phyloP scores from a whole-genome alignment of 2,329 filamentous ascomycete species.

The Alternaria angustiovoidea region DNA sequence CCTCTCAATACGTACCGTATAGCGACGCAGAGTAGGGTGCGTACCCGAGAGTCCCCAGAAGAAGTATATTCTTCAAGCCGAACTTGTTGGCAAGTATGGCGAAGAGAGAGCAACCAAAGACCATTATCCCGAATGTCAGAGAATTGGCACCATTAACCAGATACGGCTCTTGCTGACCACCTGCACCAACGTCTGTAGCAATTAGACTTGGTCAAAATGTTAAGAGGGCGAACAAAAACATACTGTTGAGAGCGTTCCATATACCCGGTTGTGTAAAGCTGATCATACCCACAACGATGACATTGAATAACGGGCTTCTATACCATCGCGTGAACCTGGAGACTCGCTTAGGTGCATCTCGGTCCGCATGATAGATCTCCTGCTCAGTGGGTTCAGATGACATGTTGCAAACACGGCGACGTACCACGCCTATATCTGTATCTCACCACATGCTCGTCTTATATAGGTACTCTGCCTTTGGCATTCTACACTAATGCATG shows the following conservation, averaged over 20 bases:
- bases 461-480: not conserved
- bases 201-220: not conserved
- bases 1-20: constrained; percentile 3
- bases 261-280: constrained; percentile 59
- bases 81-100: constrained; percentile 38
- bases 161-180: constrained; percentile 44
- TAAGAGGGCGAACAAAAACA: not conserved
- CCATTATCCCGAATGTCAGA: constrained; percentile 58
- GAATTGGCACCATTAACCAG: constrained; percentile 55
- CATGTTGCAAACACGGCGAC: constrained; percentile 11
- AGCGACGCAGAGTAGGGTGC: constrained; percentile 40
- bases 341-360: constrained; percentile 15
- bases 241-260: constrained; percentile 57
- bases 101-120: constrained; percentile 37
- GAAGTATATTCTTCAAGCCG: constrained; percentile 49
- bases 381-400: constrained; percentile 24
- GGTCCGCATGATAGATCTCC: constrained; percentile 15
- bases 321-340: constrained; percentile 43
- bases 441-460: not conserved
- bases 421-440: not conserved
- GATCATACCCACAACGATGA: constrained; percentile 55
- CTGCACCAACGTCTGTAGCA: constrained; percentile 33
- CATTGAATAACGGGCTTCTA: constrained; percentile 58
- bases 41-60: constrained; percentile 43
- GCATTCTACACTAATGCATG: not conserved